These are phyloP conservation scores for Quercus lobata DNA, from an alignment of 331 rosid species.

Conservation along the genomic window DNA sequence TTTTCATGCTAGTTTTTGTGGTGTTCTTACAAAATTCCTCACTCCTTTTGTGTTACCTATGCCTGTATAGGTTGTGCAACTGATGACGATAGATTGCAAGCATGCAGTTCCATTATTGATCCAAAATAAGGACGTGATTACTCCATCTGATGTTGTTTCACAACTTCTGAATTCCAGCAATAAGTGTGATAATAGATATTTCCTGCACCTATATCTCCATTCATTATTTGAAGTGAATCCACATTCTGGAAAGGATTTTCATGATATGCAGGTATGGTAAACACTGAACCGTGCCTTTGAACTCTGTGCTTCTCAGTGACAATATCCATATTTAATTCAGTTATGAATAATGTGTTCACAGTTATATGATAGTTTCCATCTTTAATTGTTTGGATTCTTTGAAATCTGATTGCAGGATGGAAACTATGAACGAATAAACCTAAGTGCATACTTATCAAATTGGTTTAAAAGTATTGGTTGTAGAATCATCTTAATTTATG, in stretches of 20 bases:
- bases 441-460: background rate
- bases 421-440: background rate
- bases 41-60: slow-evolving; percentile 18
- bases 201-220: slow-evolving; percentile 80
- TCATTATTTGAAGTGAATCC: slow-evolving; percentile 85
- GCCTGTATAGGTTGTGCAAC: slow-evolving; percentile 67
- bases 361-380: background rate
- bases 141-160: slow-evolving; percentile 80
- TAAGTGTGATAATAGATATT: slow-evolving; percentile 62
- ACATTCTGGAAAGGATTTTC: slow-evolving; percentile 90
- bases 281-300: background rate
- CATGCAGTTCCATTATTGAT: slow-evolving; percentile 76
- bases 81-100: slow-evolving; percentile 93
- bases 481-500: background rate
- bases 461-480: background rate
- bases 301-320: background rate
- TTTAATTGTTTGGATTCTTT: background rate
- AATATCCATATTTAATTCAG: background rate
- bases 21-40: background rate
- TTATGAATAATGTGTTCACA: background rate
- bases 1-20: background rate
- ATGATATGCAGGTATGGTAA: slow-evolving; percentile 82
- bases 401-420: background rate
- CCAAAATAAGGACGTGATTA: slow-evolving; percentile 63
- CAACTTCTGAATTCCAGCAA: slow-evolving; percentile 60